These are phyloP conservation scores for Dactylellina haptotyla DNA, from an alignment of 2,329 filamentous ascomycete genomes.

Conservation along the genomic window DNA sequence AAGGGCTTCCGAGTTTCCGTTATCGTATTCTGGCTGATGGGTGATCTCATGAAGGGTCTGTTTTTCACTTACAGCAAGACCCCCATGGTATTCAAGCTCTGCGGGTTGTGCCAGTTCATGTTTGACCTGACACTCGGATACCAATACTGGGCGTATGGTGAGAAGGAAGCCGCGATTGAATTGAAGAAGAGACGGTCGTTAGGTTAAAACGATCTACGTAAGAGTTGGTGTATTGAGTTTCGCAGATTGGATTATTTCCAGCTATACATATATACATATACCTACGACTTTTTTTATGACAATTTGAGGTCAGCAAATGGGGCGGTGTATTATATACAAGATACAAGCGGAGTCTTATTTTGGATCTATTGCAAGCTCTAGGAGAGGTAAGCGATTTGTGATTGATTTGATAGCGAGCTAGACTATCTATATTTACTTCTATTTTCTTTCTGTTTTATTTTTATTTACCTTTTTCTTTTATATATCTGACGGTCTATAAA, in stretches of 20 bases:
- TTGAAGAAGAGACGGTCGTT: conserved; percentile 48
- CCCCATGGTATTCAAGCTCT: conserved; percentile 81
- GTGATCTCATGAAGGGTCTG: conserved; percentile 87
- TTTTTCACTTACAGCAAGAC: conserved; percentile 80
- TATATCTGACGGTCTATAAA: too few relatives aligned
- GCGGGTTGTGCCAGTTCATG: conserved; percentile 80
- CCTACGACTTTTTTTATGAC: background rate
- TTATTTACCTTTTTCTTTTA: too few relatives aligned
- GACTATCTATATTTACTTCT: too few relatives aligned
- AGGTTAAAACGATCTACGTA: background rate
- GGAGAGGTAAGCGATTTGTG: too few relatives aligned
- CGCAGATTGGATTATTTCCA: background rate
- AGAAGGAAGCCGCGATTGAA: conserved; percentile 56
- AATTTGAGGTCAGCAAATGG: background rate
- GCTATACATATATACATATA: conserved; percentile 1
- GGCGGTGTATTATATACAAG: background rate
- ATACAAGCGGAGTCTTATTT: background rate
- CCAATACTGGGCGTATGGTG: conserved; percentile 78
- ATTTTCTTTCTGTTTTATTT: background rate
- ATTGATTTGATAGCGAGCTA: background rate
- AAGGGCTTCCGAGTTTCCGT: conserved; percentile 81
- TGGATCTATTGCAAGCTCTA: background rate
- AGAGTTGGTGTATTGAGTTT: background rate
- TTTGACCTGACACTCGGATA: conserved; percentile 79
- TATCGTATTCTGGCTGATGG: conserved; percentile 79